Base-by-base conservation (phyloP, 1,284 basidiomycete genomes). In the Lentinus polychrous region DNA sequence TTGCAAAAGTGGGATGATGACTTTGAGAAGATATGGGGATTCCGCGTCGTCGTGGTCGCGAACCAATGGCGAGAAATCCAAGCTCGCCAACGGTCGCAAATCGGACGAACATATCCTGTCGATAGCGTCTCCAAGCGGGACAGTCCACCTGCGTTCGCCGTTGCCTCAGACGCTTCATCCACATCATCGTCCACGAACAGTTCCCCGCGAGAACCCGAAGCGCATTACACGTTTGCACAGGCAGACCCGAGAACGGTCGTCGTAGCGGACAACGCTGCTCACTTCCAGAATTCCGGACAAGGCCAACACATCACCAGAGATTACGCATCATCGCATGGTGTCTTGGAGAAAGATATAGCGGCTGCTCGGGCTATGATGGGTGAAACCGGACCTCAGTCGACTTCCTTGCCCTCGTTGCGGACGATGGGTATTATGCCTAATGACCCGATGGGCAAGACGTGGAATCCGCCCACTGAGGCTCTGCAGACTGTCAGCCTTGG, bases 401-500 rank as follows among this genome's bases (percentile, higher is more conserved):
- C 68, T 53, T 79, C 78, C 10, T 64, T 87, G 48, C 84, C 85
- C 15, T 86, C 84, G 31, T 66, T 87, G 44, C 86, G 86, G 65
- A 76, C 81, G 17, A 85, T 81, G 53, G 84, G 84, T 8, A 68
- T 87, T 37, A 65, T 87, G 43, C 27, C 27, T 5, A 4, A 27
- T 10, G 27, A 27, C 10, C 5, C 27, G 27, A 27, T 27, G 27
- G 81, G 85, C 57, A 33, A 27, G 24, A 77, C 69, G 62, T 68
- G 66, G 55, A 60, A 53, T 45, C 58, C 60, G 49, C 62, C 59
- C 14, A 56, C 58, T 27, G 62, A 62, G 42, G 54, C 58, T 52
- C 61, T 64, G 44, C 58, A 60, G 22, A 55, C 43, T 23, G 20
- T 35, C 10, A 27, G 27, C 10, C 27, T 27, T 27, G 27, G 27